Percentiles rank a stretch among this genome's conserved stretches.
Evolutionary conservation across 225 moss, liverwort and hornwort genomes (phyloP).

Genomic region (Anthoceros angustus): DNA sequence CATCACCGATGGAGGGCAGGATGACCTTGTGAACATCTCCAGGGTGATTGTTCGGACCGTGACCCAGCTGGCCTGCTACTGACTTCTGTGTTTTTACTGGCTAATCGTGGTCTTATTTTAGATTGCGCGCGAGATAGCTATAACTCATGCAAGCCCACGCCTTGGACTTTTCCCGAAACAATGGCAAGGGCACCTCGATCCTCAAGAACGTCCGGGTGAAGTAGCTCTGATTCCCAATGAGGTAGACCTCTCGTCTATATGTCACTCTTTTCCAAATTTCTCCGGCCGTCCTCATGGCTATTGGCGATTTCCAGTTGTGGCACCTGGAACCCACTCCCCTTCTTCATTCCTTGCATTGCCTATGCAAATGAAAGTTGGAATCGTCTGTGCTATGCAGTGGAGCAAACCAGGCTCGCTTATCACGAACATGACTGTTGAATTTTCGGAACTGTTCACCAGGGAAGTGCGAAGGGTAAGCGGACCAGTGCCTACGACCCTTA

Average conservation of each 20-base stretch:
- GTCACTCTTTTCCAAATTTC: not conserved
- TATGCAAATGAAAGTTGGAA: not conserved
- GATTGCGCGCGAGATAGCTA: slow-evolving; percentile 89
- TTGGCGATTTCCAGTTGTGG: not conserved
- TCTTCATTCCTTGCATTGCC: not conserved
- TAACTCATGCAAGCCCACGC: slow-evolving; percentile 53
- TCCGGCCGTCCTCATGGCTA: not conserved
- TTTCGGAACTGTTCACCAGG: slow-evolving; percentile 87
- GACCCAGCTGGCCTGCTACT: slow-evolving; percentile 6
- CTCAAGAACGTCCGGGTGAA: slow-evolving; percentile 85
- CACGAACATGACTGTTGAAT: slow-evolving; percentile 69
- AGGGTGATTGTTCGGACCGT: slow-evolving; percentile 17
- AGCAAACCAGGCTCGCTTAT: slow-evolving; percentile 81
- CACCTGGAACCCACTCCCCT: slow-evolving; percentile 1
- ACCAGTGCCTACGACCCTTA: not conserved
- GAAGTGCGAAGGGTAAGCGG: slow-evolving; percentile 62
- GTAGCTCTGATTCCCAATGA: slow-evolving; percentile 81
- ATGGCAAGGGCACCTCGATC: slow-evolving; percentile 68
- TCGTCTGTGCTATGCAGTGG: slow-evolving; percentile 46
- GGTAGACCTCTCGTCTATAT: slow-evolving; percentile 20
- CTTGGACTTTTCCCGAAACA: slow-evolving; percentile 85
- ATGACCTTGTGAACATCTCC: slow-evolving; percentile 76
- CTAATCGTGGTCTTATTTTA: slow-evolving; percentile 12
- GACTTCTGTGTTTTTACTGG: not conserved
- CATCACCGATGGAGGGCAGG: slow-evolving; percentile 79